Evolutionary conservation across 2,329 filamentous ascomycete species (phyloP).

Genomic region (Stachybotrys chlorohalonatus): DNA sequence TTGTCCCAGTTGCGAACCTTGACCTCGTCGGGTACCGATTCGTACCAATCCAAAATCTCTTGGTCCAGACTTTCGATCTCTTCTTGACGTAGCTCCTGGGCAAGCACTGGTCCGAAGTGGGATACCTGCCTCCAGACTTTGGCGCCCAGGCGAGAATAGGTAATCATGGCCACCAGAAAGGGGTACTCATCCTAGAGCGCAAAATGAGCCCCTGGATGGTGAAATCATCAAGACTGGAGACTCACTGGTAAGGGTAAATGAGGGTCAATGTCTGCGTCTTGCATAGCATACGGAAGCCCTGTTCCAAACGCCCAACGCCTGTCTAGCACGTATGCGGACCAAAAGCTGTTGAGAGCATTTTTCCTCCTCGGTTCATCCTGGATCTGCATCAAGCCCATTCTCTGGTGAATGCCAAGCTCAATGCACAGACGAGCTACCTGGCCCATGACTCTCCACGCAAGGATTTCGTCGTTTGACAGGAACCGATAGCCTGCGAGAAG

Average conservation of each 20-base stretch:
- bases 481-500: constrained; percentile 64
- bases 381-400: constrained; percentile 63
- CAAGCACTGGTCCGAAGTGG: constrained; percentile 52
- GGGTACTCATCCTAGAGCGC: constrained; percentile 42
- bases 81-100: constrained; percentile 57
- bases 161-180: constrained; percentile 76
- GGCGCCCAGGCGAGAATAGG: constrained; percentile 72
- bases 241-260: constrained; percentile 70
- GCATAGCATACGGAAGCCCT: constrained; percentile 75
- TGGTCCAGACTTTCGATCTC: constrained; percentile 76
- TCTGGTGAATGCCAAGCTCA: constrained; percentile 74
- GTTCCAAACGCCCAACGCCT: constrained; percentile 85
- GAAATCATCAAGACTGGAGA: constrained; percentile 2
- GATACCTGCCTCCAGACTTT: constrained; percentile 80
- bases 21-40: constrained; percentile 55
- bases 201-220: constrained; percentile 8
- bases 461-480: constrained; percentile 73
- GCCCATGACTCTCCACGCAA: constrained; percentile 82
- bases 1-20: constrained; percentile 51
- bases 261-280: constrained; percentile 79
- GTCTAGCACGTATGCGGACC: constrained; percentile 80
- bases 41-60: constrained; percentile 82
- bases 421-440: constrained; percentile 71
- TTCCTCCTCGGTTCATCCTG: constrained; percentile 58
- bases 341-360: constrained; percentile 66